phyloP scores from a whole-genome alignment of 140 eudicot species.

The Anethum foeniculum region DNA sequence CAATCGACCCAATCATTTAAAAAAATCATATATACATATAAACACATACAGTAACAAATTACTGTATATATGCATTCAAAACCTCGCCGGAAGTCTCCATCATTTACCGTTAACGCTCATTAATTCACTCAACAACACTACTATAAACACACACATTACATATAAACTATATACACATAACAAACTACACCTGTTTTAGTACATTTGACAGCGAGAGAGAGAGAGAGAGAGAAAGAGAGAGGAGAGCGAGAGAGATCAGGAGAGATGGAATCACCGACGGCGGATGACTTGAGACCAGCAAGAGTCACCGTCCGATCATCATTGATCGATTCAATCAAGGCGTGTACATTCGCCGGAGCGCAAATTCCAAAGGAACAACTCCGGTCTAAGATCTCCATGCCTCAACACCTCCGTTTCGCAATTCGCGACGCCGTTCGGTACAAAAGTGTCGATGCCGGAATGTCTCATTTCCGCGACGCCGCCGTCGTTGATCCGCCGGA shows the following conservation, averaged over 20 bases:
- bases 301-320: constrained; percentile 27
- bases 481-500: constrained; percentile 40
- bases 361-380: constrained; percentile 44
- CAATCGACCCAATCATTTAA: neutral
- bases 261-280: constrained; percentile 26
- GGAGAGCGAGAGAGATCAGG: neutral
- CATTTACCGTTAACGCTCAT: neutral
- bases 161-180: neutral
- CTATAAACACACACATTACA: neutral
- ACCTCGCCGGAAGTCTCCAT: constrained; percentile 2
- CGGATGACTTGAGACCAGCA: constrained; percentile 24
- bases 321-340: constrained; percentile 37
- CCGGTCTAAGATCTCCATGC: constrained; percentile 31
- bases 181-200: too few species aligned
- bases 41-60: too few species aligned
- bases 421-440: constrained; percentile 53
- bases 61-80: neutral
- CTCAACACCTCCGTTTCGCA: constrained; percentile 54
- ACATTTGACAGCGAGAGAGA: neutral
- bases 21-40: too few species aligned
- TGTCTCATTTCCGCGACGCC: constrained; percentile 24
- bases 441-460: constrained; percentile 38
- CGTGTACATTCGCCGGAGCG: constrained; percentile 35
- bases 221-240: neutral
- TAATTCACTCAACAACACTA: neutral